Conservation (phyloP, 495 filamentous ascomycete genomes). For the Xylaria castorea region DNA sequence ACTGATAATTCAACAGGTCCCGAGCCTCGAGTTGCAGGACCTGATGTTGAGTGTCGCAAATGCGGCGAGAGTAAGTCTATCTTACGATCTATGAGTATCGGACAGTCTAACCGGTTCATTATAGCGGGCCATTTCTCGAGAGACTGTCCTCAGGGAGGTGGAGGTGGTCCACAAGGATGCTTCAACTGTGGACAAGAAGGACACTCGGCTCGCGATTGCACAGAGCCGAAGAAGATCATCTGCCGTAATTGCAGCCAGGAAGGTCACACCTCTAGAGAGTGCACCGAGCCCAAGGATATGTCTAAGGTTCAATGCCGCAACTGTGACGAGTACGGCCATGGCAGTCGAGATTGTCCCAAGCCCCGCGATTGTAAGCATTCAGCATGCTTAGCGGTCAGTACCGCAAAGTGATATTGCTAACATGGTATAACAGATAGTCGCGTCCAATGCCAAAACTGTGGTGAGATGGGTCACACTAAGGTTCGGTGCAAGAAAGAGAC, state of each 20-base stretch:
- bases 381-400: background rate
- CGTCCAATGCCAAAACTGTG: slow-evolving; percentile 79
- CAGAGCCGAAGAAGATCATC: slow-evolving; percentile 50
- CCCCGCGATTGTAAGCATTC: slow-evolving; percentile 69
- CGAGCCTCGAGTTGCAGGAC: slow-evolving; percentile 70
- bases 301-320: slow-evolving; percentile 71
- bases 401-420: slow-evolving; percentile 35
- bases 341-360: slow-evolving; percentile 74
- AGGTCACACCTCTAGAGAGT: slow-evolving; percentile 63
- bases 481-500: slow-evolving; percentile 61
- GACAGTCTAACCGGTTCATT: slow-evolving; percentile 30
- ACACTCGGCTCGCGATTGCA: slow-evolving; percentile 51
- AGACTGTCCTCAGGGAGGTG: slow-evolving; percentile 72
- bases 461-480: slow-evolving; percentile 75
- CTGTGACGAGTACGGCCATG: slow-evolving; percentile 77
- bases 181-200: slow-evolving; percentile 65
- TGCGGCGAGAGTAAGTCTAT: slow-evolving; percentile 68
- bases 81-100: background rate
- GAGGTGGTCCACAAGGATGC: slow-evolving; percentile 57
- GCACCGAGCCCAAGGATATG: slow-evolving; percentile 71
- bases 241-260: slow-evolving; percentile 76
- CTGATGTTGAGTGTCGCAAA: slow-evolving; percentile 78
- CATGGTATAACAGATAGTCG: slow-evolving; percentile 53
- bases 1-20: slow-evolving; percentile 53
- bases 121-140: slow-evolving; percentile 81